Conservation (phyloP, 306 rosid species). For the Prunus kanzakura region DNA sequence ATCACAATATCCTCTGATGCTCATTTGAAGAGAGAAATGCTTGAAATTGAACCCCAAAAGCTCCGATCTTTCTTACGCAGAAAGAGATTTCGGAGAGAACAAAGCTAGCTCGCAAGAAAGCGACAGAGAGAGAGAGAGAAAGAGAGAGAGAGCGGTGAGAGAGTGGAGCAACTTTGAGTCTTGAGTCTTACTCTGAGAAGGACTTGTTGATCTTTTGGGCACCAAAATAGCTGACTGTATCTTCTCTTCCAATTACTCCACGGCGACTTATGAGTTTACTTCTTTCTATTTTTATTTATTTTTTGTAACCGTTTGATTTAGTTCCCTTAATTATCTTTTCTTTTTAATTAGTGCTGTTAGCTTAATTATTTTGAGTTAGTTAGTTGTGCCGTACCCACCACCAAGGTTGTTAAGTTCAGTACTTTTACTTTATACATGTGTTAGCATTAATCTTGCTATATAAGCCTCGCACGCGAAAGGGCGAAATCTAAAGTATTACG, state of each 20-base stretch:
- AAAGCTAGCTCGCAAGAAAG: neutral
- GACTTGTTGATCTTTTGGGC: neutral
- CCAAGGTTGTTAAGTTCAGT: no score
- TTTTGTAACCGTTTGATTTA: no score
- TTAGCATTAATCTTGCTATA: no score
- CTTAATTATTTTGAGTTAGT: no score
- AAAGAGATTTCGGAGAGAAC: neutral
- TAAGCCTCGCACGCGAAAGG: no score
- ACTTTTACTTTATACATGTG: no score
- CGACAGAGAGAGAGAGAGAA: neutral
- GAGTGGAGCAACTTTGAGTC: no score
- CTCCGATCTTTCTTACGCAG: slow-evolving; percentile 1
- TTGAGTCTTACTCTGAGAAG: no score
- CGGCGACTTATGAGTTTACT: neutral
- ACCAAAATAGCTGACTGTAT: no score
- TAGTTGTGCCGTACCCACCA: no score
- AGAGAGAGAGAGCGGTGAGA: neutral
- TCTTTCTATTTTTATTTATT: neutral
- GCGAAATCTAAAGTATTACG: no score
- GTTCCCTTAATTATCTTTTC: neutral
- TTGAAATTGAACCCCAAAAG: slow-evolving; percentile 17
- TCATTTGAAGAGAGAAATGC: slow-evolving; percentile 29
- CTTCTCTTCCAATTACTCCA: neutral
- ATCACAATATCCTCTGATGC: slow-evolving; percentile 12
- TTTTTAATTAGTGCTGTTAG: neutral